Evolutionary conservation across 1,284 basidiomycete species (phyloP).

Genomic region (Sporisorium iseilematis-ciliati): DNA sequence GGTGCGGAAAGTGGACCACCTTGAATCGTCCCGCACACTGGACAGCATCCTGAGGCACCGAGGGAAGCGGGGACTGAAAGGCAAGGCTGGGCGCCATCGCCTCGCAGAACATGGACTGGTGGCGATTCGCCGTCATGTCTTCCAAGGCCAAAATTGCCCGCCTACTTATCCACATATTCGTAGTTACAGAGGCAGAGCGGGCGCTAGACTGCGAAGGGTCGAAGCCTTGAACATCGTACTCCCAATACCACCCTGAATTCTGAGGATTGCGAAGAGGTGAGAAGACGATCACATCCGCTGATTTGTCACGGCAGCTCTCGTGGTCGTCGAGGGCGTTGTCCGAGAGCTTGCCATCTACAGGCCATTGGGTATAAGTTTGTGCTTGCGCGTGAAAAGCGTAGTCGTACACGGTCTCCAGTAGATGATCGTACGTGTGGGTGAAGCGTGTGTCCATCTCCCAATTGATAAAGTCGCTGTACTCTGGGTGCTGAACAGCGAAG

Average conservation of each 20-base stretch:
- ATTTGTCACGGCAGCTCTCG: slow-evolving; percentile 5
- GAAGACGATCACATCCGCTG: slow-evolving; percentile 27
- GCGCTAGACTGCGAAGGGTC: not conserved
- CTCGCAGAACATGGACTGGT: slow-evolving; percentile 30
- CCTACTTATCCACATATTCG: slow-evolving; percentile 32
- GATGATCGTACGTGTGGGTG: slow-evolving; percentile 28
- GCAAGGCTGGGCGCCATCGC: slow-evolving; percentile 25
- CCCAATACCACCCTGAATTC: slow-evolving; percentile 34
- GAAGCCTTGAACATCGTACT: slow-evolving; percentile 36
- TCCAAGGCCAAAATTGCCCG: slow-evolving; percentile 19
- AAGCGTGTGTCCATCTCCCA: slow-evolving; percentile 39
- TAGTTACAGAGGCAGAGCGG: slow-evolving; percentile 24
- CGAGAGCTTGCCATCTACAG: not conserved
- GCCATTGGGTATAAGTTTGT: slow-evolving; percentile 21
- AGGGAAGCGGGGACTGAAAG: not conserved
- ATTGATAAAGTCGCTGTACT: slow-evolving; percentile 20
- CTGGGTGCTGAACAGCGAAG: slow-evolving; percentile 23
- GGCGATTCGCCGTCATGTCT: slow-evolving; percentile 12
- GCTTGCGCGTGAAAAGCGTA: slow-evolving; percentile 9
- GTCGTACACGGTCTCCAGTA: slow-evolving; percentile 6
- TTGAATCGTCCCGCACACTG: slow-evolving; percentile 16
- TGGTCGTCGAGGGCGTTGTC: not conserved
- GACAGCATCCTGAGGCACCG: not conserved
- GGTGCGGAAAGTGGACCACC: slow-evolving; percentile 33
- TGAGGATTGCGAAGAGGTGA: slow-evolving; percentile 25